phyloP scores from a whole-genome alignment of 148 eudicot genomes.

The Polygonum aviculare region DNA sequence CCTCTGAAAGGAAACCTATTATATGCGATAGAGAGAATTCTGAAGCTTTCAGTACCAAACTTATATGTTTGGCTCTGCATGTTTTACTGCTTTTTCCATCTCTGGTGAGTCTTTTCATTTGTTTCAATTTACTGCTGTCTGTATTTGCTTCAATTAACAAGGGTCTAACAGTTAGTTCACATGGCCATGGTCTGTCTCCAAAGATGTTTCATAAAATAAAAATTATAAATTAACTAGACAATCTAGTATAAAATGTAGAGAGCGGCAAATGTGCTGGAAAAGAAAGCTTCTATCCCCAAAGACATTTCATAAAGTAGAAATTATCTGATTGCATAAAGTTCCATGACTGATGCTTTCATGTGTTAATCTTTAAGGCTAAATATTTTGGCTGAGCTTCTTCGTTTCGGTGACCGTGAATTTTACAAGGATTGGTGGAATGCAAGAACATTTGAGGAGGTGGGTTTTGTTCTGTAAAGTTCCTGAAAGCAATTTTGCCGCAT shows the following conservation, averaged over 20 bases:
- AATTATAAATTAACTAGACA: neutral
- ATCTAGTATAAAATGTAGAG: neutral
- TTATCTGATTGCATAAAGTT: neutral
- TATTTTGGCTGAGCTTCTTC: slow-evolving; percentile 88
- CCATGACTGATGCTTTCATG: neutral
- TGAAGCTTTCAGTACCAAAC: slow-evolving; percentile 95
- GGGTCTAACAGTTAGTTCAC: neutral
- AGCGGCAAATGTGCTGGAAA: neutral
- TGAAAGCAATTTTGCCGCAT: neutral
- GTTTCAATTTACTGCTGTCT: neutral
- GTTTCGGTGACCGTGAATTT: slow-evolving; percentile 97
- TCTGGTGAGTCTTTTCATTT: slow-evolving; percentile 56
- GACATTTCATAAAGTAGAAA: too few relatives aligned
- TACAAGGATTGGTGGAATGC: slow-evolving; percentile 99
- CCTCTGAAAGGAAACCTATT: slow-evolving; percentile 86
- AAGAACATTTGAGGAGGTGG: slow-evolving; percentile 90
- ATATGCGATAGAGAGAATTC: slow-evolving; percentile 89
- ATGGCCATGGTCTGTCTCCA: neutral
- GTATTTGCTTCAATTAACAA: neutral
- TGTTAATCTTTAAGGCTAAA: slow-evolving; percentile 48
- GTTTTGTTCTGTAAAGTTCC: slow-evolving; percentile 8
- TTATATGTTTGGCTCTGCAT: slow-evolving; percentile 98
- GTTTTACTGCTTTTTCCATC: slow-evolving; percentile 96
- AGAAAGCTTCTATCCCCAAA: neutral
- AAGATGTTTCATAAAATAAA: neutral